These are phyloP conservation scores for Scheffersomyces parashehatae DNA, from an alignment of 1,139 yeast species.

Conservation along the genomic window DNA sequence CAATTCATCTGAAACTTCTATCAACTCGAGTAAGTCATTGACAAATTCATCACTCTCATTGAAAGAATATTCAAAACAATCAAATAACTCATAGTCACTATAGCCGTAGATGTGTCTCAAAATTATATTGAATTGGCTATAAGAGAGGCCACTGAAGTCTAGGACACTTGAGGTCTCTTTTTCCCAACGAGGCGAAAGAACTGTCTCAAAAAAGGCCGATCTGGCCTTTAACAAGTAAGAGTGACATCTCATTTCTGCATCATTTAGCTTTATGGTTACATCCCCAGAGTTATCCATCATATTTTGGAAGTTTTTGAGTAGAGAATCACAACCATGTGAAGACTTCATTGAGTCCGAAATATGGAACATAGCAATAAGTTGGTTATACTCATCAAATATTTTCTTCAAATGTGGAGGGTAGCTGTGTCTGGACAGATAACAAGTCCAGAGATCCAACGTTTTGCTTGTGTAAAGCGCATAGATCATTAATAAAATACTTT, in stretches of 20 bases:
- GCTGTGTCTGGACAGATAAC: slow-evolving; percentile 16
- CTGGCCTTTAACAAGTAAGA: slow-evolving; percentile 55
- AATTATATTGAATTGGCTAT: slow-evolving; percentile 49
- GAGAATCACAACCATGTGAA: neutral
- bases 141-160: slow-evolving; percentile 46
- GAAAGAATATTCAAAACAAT: slow-evolving; percentile 24
- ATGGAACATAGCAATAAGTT: slow-evolving; percentile 15
- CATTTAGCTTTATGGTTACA: slow-evolving; percentile 33
- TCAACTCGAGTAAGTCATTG: slow-evolving; percentile 55
- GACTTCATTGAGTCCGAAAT: slow-evolving; percentile 11
- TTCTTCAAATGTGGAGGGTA: slow-evolving; percentile 21
- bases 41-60: slow-evolving; percentile 48
- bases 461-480: slow-evolving; percentile 37
- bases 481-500: slow-evolving; percentile 32
- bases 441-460: slow-evolving; percentile 27
- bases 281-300: slow-evolving; percentile 14
- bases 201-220: slow-evolving; percentile 64
- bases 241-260: slow-evolving; percentile 45
- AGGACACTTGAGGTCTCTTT: slow-evolving; percentile 22
- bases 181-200: slow-evolving; percentile 59
- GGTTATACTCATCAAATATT: slow-evolving; percentile 8
- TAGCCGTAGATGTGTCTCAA: slow-evolving; percentile 62
- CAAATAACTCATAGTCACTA: slow-evolving; percentile 46
- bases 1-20: slow-evolving; percentile 66
- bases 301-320: neutral